These are phyloP conservation scores for Globisporangium splendens DNA, from an alignment of 352 stramenopile genomes.

Conservation along the genomic window DNA sequence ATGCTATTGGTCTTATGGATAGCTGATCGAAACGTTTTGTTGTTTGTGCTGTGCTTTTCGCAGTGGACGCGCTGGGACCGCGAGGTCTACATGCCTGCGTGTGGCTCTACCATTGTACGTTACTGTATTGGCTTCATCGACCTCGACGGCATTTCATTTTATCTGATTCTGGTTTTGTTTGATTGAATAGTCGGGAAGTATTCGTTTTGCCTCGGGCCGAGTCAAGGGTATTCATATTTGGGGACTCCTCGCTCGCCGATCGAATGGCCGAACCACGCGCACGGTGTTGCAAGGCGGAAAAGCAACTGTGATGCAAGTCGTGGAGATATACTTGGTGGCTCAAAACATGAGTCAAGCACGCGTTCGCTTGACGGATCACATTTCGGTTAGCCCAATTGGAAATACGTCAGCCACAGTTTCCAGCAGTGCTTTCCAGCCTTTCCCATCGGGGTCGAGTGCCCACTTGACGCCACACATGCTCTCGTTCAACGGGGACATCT, in stretches of 20 bases:
- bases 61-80: conserved; percentile 38
- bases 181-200: conserved; percentile 15
- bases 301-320: conserved; percentile 47
- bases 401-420: neutral
- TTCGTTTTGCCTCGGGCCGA: conserved; percentile 33
- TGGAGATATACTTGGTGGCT: conserved; percentile 52
- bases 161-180: conserved; percentile 1
- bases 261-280: conserved; percentile 52
- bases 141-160: neutral
- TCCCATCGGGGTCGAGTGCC: conserved; percentile 31
- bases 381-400: conserved; percentile 16
- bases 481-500: conserved; percentile 29
- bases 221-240: conserved; percentile 26
- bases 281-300: conserved; percentile 42
- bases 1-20: too few relatives aligned
- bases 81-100: conserved; percentile 35
- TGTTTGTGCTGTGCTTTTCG: conserved; percentile 3
- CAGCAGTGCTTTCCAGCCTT: conserved; percentile 21
- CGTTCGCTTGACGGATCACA: conserved; percentile 33
- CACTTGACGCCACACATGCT: conserved; percentile 42
- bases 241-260: conserved; percentile 42
- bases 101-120: conserved; percentile 30
- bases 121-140: neutral
- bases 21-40: neutral
- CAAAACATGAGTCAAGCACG: conserved; percentile 32